These are phyloP conservation scores for Inga leiocalycina DNA, from an alignment of 306 rosid genomes.

Conservation along the genomic window DNA sequence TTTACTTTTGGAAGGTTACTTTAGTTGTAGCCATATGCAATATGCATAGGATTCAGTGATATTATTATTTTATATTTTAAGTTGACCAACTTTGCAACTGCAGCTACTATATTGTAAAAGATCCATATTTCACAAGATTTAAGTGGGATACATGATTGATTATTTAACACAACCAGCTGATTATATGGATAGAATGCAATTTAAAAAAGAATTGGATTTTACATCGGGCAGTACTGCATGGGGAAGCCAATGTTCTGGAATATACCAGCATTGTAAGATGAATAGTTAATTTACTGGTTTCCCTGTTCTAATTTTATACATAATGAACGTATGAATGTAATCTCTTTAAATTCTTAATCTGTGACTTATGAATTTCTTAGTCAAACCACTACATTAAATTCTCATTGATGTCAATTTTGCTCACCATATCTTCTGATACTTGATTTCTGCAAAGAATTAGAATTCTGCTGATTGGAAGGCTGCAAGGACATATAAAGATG, in stretches of 20 bases:
- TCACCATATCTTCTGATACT: conserved; percentile 51
- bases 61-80: neutral
- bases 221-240: neutral
- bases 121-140: neutral
- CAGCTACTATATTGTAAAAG: neutral
- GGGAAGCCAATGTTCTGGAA: neutral
- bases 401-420: conserved; percentile 8
- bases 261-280: neutral
- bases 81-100: neutral
- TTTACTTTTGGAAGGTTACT: neutral
- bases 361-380: neutral
- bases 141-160: neutral
- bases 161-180: neutral
- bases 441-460: conserved; percentile 83
- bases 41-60: neutral
- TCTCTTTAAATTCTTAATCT: neutral
- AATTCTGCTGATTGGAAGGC: conserved; percentile 90
- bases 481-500: conserved; percentile 61
- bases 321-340: neutral
- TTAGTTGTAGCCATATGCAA: neutral
- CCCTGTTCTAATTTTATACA: neutral
- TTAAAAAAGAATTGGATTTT: neutral
- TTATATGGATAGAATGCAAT: neutral
- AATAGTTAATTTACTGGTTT: neutral
- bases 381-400: neutral